Percentiles rank a stretch among this genome's conserved stretches.
These are phyloP conservation scores for Albifimbria verrucaria DNA, from an alignment of 2,329 filamentous ascomycete genomes.

Conservation along the genomic window DNA sequence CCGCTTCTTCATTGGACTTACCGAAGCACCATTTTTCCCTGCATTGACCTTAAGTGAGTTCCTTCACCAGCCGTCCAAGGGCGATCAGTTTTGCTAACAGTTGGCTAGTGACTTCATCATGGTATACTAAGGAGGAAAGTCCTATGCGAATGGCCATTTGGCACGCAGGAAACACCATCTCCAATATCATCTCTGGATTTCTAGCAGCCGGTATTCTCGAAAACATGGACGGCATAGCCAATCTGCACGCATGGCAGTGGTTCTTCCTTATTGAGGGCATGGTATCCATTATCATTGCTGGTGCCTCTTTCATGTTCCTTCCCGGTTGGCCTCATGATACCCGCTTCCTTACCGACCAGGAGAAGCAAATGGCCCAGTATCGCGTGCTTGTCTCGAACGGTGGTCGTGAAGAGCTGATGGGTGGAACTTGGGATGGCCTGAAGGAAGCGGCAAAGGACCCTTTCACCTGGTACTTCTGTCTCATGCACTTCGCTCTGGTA, in stretches of 20 bases:
- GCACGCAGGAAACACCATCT: constrained; percentile 41
- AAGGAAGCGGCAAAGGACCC: constrained; percentile 27
- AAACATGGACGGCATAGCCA: constrained; percentile 35
- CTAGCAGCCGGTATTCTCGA: constrained; percentile 41
- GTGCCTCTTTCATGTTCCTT: constrained; percentile 31
- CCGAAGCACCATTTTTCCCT: constrained; percentile 1
- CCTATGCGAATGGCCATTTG: constrained; percentile 35
- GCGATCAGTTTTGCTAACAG: background rate
- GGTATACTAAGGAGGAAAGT: constrained; percentile 1
- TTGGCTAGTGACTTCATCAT: background rate
- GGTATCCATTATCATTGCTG: constrained; percentile 29
- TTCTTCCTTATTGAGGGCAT: constrained; percentile 42
- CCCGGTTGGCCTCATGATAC: constrained; percentile 32
- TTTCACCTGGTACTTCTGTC: constrained; percentile 34
- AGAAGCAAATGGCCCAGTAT: constrained; percentile 32
- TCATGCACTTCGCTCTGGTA: constrained; percentile 40
- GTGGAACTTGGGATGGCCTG: constrained; percentile 32
- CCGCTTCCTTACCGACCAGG: constrained; percentile 30
- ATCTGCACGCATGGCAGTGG: constrained; percentile 41
- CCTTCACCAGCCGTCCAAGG: background rate
- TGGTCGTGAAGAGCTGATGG: constrained; percentile 26
- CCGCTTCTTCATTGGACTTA: background rate
- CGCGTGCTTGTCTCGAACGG: constrained; percentile 30
- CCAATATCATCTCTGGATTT: constrained; percentile 41
- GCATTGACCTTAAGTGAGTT: background rate